Evolutionary conservation across 176 grass and related monocot genomes (phyloP).

Genomic region (Rhynchospora breviuscula): DNA sequence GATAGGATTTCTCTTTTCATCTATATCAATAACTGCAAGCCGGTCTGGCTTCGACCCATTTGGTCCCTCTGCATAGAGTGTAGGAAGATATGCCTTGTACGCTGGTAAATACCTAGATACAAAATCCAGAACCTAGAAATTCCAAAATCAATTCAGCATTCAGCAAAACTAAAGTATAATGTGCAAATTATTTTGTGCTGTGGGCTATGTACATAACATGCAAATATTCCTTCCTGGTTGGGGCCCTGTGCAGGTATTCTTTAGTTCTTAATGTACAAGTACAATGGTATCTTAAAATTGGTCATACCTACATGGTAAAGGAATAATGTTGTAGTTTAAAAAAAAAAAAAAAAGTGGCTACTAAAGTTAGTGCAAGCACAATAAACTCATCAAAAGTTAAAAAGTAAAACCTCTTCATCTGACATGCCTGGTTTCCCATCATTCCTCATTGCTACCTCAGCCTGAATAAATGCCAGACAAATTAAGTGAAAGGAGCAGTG

Average conservation of each 20-base stretch:
- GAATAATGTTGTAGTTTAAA: not conserved
- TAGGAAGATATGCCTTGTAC: conserved; percentile 82
- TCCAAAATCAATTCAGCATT: not conserved
- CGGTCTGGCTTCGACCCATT: conserved; percentile 56
- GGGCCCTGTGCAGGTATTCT: not conserved
- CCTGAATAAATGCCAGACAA: conserved; percentile 46
- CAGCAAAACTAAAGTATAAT: not conserved
- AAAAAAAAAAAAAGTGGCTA: not conserved
- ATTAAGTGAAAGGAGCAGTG: conserved; percentile 3
- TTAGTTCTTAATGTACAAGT: not conserved
- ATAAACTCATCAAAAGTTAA: not conserved
- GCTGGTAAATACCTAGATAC: conserved; percentile 94
- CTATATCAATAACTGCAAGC: conserved; percentile 82
- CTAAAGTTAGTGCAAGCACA: not conserved
- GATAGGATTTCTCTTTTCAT: conserved; percentile 64
- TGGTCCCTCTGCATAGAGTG: conserved; percentile 64
- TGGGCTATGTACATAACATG: not conserved
- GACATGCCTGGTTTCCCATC: conserved; percentile 98
- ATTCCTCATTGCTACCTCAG: conserved; percentile 89
- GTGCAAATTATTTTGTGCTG: not conserved
- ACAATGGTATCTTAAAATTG: not conserved
- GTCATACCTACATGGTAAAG: not conserved
- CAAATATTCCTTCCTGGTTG: not conserved
- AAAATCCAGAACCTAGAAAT: conserved; percentile 81
- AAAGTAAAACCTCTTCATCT: conserved; percentile 58